Base-by-base conservation (phyloP, 805 yeast species). In the Diddensiella caesifluorescens region DNA sequence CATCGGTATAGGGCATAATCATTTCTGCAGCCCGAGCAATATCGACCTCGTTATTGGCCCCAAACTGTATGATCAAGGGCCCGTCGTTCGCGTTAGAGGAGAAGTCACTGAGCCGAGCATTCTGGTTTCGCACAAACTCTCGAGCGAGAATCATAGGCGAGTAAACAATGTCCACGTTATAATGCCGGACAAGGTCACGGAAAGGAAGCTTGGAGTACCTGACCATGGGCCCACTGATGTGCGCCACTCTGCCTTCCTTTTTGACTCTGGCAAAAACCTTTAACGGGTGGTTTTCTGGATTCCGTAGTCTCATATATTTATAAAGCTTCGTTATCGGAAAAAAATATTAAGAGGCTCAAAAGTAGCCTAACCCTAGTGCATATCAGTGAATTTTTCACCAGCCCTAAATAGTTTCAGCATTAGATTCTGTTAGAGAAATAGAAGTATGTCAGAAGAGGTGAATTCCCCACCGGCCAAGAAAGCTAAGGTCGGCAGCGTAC, bases 131-230 rank as follows among this genome's bases (percentile, higher is more conserved):
- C 3, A 86, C 95, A 71, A 87, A 92, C 62, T 92, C 98, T 39
- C 97, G 68, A 3, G 97, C 97, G 40, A 92, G 67, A 31, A 92
- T 89, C 98, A 92, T 92, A 6, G 98, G 98, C 0, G 95, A 77
- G 57, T 92, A 89, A 2, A 87, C 94, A 5, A 90, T 80, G 58
- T 88, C 95, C 34, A 80, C 77, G 41, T 74, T 69, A 59, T 79
- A 85, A 28, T 79, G 79, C 23, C 96, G 64, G 12, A 83, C 79
- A 4, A 85, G 67, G 45, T 85, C 84, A 39, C 98, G 71, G 57
- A 92, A 90, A 2, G 97, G 96, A 32, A 92, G 71, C 61, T 92
- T 90, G 1, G 95, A 86, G 67, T 92, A 92, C 39, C 98, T 69
- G 1, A 92, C 98, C 98, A 92, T 92, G 3, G 98, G 98, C 0